These are phyloP conservation scores for Phytophthora litchii DNA, from an alignment of 352 stramenopile genomes.

Conservation along the genomic window DNA sequence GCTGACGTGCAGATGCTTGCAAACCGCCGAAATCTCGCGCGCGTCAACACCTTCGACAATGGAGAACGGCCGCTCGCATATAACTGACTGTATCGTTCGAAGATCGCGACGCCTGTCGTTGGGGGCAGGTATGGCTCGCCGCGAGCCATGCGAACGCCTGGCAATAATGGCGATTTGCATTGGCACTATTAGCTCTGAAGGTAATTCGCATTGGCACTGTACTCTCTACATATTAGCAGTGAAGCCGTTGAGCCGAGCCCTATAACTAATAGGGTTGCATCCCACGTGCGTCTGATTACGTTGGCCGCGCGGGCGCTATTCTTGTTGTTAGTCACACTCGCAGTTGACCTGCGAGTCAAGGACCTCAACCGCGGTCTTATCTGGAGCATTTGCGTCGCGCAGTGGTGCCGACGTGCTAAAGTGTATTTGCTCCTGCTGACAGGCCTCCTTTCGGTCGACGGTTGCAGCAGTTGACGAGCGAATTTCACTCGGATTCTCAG, in stretches of 20 bases:
- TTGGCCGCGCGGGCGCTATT: conserved; percentile 7
- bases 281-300: conserved; percentile 36
- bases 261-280: conserved; percentile 19
- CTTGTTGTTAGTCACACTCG: conserved; percentile 14
- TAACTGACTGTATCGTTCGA: conserved; percentile 38
- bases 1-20: not conserved
- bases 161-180: conserved; percentile 1
- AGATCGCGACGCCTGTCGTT: conserved; percentile 18
- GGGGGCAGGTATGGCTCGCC: too few species aligned
- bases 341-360: conserved; percentile 6
- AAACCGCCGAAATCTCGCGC: conserved; percentile 3
- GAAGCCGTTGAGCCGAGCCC: conserved; percentile 5
- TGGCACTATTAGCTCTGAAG: not conserved
- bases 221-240: too few species aligned
- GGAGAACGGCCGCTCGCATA: not conserved
- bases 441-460: conserved; percentile 2
- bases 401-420: conserved; percentile 6
- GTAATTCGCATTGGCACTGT: too few species aligned
- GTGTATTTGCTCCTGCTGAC: not conserved
- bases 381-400: not conserved
- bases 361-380: conserved; percentile 23
- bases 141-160: too few species aligned
- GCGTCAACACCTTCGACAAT: conserved; percentile 11
- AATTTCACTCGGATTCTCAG: conserved; percentile 21
- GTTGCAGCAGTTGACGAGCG: conserved; percentile 31